These are phyloP conservation scores for Cytospora piceicola DNA, from an alignment of 2,329 filamentous ascomycete genomes.

Conservation along the genomic window DNA sequence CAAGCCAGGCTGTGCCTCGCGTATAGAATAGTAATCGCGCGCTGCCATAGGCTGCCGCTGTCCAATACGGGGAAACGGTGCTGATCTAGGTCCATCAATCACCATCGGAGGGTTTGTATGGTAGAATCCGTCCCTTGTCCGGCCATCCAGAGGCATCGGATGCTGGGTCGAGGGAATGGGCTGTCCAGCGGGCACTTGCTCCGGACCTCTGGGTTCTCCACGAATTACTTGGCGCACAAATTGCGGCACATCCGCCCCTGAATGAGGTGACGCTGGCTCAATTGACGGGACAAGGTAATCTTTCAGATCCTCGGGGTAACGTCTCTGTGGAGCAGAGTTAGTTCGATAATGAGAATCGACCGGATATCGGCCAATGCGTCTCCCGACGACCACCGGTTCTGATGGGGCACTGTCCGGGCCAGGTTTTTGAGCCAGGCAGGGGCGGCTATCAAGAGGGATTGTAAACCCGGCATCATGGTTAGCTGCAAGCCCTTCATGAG, in stretches of 20 bases:
- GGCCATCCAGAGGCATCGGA: neutral
- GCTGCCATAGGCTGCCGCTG: slow-evolving; percentile 8
- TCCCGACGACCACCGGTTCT: slow-evolving; percentile 22
- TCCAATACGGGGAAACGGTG: neutral
- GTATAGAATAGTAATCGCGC: slow-evolving; percentile 13
- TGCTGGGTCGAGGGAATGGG: neutral
- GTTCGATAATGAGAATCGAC: slow-evolving; percentile 19
- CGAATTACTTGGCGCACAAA: slow-evolving; percentile 23
- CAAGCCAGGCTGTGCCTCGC: slow-evolving; percentile 11
- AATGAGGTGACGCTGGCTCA: slow-evolving; percentile 46
- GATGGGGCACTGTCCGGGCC: slow-evolving; percentile 17
- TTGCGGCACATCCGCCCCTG: slow-evolving; percentile 23
- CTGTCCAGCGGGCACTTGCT: slow-evolving; percentile 31
- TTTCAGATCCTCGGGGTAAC: slow-evolving; percentile 39
- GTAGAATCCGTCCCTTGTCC: slow-evolving; percentile 12
- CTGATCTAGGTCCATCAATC: slow-evolving; percentile 8
- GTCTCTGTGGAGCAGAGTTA: slow-evolving; percentile 30
- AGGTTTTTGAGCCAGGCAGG: neutral
- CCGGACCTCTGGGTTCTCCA: slow-evolving; percentile 20
- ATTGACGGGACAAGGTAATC: slow-evolving; percentile 53
- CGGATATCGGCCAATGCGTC: slow-evolving; percentile 25
- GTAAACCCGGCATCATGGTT: slow-evolving; percentile 13
- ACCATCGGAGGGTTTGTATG: slow-evolving; percentile 8
- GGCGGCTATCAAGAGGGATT: slow-evolving; percentile 7
- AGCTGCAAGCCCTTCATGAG: slow-evolving; percentile 15